Evolutionary conservation across 2,329 filamentous ascomycete species (phyloP).

Genomic region (Aspergillus alliaceus): DNA sequence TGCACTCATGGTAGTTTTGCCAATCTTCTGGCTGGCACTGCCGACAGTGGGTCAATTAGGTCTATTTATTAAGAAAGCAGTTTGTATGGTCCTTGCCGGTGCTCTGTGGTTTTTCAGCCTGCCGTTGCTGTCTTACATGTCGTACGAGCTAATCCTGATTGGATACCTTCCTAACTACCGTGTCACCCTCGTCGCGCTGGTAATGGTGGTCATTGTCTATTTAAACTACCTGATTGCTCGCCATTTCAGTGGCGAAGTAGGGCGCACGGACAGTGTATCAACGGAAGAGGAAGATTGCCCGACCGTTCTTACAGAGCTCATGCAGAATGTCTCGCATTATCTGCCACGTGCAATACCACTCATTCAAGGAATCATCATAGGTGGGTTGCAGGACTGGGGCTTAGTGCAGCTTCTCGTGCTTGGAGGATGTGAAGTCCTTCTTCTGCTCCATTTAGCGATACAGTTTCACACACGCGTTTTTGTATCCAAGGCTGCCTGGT

Average conservation of each 20-base stretch:
- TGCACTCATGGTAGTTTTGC: background rate
- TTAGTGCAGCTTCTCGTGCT: background rate
- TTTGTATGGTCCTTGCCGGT: background rate
- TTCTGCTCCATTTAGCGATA: background rate
- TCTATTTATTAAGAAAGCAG: background rate
- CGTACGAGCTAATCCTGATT: conserved; percentile 4
- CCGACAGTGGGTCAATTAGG: background rate
- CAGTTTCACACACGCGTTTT: background rate
- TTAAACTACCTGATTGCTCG: background rate
- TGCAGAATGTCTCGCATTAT: background rate
- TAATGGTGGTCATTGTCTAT: background rate
- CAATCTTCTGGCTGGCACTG: background rate
- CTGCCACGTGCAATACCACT: background rate
- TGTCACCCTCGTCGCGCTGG: background rate
- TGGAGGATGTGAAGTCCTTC: background rate
- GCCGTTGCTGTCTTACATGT: background rate
- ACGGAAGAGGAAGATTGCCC: no score
- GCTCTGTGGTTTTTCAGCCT: background rate
- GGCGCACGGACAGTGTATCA: no score
- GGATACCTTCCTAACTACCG: conserved; percentile 2
- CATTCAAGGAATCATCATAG: background rate
- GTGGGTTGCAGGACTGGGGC: background rate
- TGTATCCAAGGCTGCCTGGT: background rate
- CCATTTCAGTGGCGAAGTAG: no score
- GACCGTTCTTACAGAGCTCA: no score